Conservation (phyloP, 306 rosid genomes). For the Malus sylvestris region DNA sequence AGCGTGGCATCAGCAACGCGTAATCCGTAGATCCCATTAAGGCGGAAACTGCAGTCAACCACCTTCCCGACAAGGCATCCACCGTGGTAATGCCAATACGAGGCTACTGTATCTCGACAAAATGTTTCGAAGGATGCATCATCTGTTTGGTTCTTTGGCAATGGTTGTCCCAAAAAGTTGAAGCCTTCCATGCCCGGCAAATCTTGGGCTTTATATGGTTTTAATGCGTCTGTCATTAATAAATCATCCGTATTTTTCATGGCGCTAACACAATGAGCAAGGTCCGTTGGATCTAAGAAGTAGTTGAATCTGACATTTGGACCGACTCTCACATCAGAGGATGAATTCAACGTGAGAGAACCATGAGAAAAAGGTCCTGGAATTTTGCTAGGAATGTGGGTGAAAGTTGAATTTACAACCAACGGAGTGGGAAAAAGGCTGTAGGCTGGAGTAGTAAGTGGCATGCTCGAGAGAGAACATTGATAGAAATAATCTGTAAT, state of each 20-base stretch:
- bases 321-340: neutral
- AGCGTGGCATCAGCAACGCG: slow-evolving; percentile 8
- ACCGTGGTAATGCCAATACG: slow-evolving; percentile 23
- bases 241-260: neutral
- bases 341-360: neutral
- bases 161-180: slow-evolving; percentile 1
- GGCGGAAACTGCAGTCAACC: slow-evolving; percentile 1
- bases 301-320: slow-evolving; percentile 14
- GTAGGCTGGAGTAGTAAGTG: neutral
- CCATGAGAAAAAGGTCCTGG: slow-evolving; percentile 1
- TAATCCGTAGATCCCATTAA: neutral
- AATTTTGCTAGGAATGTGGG: too few species aligned
- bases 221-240: neutral
- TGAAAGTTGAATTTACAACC: too few species aligned
- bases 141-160: neutral
- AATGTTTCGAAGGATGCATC: neutral
- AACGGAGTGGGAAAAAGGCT: too few species aligned
- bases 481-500: neutral
- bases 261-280: too few species aligned
- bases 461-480: neutral
- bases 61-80: slow-evolving; percentile 18
- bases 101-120: neutral
- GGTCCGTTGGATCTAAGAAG: neutral
- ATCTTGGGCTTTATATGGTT: neutral
- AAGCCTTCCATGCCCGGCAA: neutral